These are phyloP conservation scores for Ramalina intermedia DNA, from an alignment of 495 filamentous ascomycete genomes.

Conservation along the genomic window DNA sequence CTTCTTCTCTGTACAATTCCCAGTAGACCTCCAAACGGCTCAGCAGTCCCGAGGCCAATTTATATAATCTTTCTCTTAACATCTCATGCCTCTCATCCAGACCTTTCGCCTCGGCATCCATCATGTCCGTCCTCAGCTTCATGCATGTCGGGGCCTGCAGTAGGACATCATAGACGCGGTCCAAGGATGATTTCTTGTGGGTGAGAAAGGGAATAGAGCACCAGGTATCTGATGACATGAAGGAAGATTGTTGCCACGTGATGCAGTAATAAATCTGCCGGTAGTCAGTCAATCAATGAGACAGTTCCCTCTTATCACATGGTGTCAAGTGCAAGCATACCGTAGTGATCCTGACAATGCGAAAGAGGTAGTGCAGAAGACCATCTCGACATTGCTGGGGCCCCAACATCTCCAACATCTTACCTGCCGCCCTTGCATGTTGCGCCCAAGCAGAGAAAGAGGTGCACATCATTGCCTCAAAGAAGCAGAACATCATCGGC, in stretches of 20 bases:
- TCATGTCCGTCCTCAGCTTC: neutral
- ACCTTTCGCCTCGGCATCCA: neutral
- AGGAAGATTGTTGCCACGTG: neutral
- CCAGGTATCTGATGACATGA: neutral
- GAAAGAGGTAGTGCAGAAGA: neutral
- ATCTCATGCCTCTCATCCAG: too few species aligned
- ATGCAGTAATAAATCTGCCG: neutral
- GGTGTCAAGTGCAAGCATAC: neutral
- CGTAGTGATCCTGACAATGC: neutral
- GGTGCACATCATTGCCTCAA: neutral
- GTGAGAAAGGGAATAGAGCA: neutral
- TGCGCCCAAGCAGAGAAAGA: neutral
- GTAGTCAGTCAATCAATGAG: neutral
- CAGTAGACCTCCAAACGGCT: neutral
- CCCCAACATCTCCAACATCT: constrained; percentile 1
- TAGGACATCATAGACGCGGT: neutral
- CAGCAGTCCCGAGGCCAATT: neutral
- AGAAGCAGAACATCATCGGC: constrained; percentile 1
- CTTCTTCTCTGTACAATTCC: neutral
- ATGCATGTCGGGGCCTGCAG: neutral
- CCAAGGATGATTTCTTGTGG: neutral
- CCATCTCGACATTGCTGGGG: neutral
- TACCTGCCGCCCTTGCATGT: neutral
- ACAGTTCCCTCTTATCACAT: neutral
- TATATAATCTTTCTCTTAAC: neutral